A percentile compares a stretch with the other conserved stretches of the same genome.
Evolutionary conservation across 345 rosid genomes (phyloP).

Genomic region (Dipteronia dyeriana): DNA sequence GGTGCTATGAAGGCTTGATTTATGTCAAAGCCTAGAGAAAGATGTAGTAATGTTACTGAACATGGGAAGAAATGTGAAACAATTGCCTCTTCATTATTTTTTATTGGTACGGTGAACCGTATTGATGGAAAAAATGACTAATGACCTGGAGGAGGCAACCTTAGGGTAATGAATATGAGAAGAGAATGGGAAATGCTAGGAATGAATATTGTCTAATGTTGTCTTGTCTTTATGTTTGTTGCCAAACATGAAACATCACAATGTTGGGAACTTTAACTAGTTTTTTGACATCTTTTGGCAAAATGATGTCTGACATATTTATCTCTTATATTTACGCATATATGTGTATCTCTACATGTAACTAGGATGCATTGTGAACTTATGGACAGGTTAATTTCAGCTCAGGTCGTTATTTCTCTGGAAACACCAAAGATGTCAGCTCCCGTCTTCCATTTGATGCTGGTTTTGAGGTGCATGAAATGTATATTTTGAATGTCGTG

Average conservation of each 20-base stretch:
- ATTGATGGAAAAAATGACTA: background rate
- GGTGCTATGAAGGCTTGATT: background rate
- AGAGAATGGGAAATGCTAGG: background rate
- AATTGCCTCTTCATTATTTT: background rate
- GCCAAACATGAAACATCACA: background rate
- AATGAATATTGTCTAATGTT: background rate
- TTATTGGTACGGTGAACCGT: background rate
- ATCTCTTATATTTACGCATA: background rate
- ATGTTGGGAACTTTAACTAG: background rate
- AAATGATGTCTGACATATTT: background rate
- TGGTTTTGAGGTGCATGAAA: constrained; percentile 78
- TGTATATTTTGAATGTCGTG: background rate
- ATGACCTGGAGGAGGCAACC: background rate
- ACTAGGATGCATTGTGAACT: constrained; percentile 25
- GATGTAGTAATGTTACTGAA: background rate
- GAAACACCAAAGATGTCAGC: constrained; percentile 32
- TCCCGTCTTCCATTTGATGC: constrained; percentile 91
- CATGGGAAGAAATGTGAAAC: background rate
- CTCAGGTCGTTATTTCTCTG: constrained; percentile 86
- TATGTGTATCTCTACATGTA: background rate
- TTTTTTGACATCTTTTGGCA: background rate
- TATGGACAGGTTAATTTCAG: constrained; percentile 84
- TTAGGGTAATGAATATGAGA: background rate
- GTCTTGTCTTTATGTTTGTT: constrained; percentile 3
- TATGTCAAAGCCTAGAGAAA: background rate